Evolutionary conservation across 2,329 filamentous ascomycete genomes (phyloP).

Genomic region (Thielaviopsis musarum): DNA sequence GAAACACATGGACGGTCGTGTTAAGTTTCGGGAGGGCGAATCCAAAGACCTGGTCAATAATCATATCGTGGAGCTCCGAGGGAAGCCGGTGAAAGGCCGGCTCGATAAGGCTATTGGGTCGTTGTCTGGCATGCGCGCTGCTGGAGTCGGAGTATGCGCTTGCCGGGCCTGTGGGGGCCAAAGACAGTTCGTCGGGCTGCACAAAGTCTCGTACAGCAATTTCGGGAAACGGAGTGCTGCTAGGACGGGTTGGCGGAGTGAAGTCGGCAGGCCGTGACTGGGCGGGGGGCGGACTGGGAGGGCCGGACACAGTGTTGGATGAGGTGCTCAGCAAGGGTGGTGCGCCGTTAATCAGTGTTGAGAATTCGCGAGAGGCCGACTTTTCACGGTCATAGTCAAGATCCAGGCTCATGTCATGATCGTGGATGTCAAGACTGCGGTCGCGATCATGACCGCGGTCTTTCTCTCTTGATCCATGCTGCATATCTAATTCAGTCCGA

Average conservation of each 20-base stretch:
- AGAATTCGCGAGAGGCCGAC: constrained; percentile 18
- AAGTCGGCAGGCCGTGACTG: constrained; percentile 27
- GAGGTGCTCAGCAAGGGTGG: constrained; percentile 20
- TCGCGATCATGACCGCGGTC: neutral
- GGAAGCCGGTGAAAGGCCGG: constrained; percentile 34
- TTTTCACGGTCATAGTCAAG: constrained; percentile 13
- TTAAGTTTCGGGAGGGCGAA: constrained; percentile 46
- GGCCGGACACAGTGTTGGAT: constrained; percentile 16
- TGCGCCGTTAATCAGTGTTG: constrained; percentile 10
- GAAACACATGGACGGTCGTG: constrained; percentile 35
- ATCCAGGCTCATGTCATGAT: constrained; percentile 14
- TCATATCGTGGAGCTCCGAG: constrained; percentile 54
- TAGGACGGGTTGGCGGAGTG: constrained; percentile 34
- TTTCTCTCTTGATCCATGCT: constrained; percentile 4
- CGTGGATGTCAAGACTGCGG: neutral
- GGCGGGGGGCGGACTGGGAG: constrained; percentile 18
- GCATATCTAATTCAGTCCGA: neutral
- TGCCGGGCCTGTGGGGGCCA: neutral
- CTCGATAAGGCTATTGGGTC: neutral
- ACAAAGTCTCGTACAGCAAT: constrained; percentile 28
- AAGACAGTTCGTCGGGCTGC: neutral
- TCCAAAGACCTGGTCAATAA: constrained; percentile 55
- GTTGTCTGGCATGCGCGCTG: neutral
- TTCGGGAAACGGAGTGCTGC: constrained; percentile 43
- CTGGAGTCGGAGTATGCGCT: neutral